Base-by-base conservation (phyloP, 257 asterid species). In the Prunella vulgaris region DNA sequence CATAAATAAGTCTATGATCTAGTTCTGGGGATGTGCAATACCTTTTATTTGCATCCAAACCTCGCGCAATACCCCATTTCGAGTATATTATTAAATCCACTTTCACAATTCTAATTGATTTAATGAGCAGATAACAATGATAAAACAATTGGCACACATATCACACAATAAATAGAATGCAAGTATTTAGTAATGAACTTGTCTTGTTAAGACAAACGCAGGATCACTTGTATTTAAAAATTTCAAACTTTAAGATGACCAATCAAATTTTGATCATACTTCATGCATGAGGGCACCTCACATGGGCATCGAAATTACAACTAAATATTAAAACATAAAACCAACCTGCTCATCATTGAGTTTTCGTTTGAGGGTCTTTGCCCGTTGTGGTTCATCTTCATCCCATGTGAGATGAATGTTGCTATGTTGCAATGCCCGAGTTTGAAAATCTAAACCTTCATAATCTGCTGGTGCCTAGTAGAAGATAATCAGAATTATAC, bases 361-460 rank as follows among this genome's bases (percentile, higher is more conserved):
- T 67, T 89, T 82, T 72, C 90, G 73, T 79, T 85, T 91, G 78
- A 89, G 77, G 57, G 85, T 83, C 84, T 80, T 85, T 48, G 73
- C 59, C 24, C 97, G 95, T 37, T 85, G 91, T 30, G 96, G 99
- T 76, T 89, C 99, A 84, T 94, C 99, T 74, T 91, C 97, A 84
- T 91, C 99, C 97, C 99, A 91, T 38, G 96, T 87, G 78, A 87
- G 84, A 32, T 86, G 76, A 79, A 94, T 73, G 73, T 89, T 85
- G 78, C 99, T 91, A 15, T 88, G 96, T 75, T 89, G 96, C 81
- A 94, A 79, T 35, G 97, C 99, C 67, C 86, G 82, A 64, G 95
- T 94, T 48, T 86, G 88, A 77, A 91, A 94, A 81, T 91, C 93
- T 68, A 86, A 64, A 48, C 97, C 97, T 81, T 87, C 91, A 61